Evolutionary conservation across 352 stramenopile species (phyloP).

Genomic region (Phytophthora capsici): DNA sequence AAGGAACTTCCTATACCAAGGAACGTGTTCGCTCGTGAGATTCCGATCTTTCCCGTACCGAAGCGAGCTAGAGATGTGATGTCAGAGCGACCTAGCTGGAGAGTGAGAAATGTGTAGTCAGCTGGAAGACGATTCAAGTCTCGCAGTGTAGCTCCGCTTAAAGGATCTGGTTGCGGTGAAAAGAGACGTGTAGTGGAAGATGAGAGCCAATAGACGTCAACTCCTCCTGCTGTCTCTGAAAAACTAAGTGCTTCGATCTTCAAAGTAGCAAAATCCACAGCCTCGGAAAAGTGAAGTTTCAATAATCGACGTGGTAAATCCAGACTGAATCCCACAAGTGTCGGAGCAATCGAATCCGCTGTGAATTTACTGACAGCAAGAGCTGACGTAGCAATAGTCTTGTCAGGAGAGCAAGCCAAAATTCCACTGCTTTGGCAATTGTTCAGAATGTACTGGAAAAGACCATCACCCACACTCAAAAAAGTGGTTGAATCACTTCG

Average conservation of each 20-base stretch:
- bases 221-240: constrained; percentile 41
- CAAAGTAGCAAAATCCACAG: constrained; percentile 50
- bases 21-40: constrained; percentile 57
- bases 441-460: constrained; percentile 61
- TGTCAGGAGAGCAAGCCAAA: constrained; percentile 35
- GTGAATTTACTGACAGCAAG: constrained; percentile 50
- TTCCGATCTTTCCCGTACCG: constrained; percentile 58
- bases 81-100: constrained; percentile 56
- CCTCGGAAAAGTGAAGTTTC: constrained; percentile 75
- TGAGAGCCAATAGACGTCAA: constrained; percentile 51
- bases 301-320: constrained; percentile 60
- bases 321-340: constrained; percentile 62
- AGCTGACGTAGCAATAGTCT: constrained; percentile 27
- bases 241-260: constrained; percentile 48
- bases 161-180: constrained; percentile 49
- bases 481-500: constrained; percentile 22
- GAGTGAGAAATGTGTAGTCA: constrained; percentile 68
- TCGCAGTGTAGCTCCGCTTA: constrained; percentile 48
- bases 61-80: constrained; percentile 40
- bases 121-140: constrained; percentile 57
- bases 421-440: constrained; percentile 44
- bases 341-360: constrained; percentile 48
- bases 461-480: constrained; percentile 15
- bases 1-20: constrained; percentile 46
- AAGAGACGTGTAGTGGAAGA: constrained; percentile 48